These are phyloP conservation scores for Asterionellopsis glacialis DNA, from an alignment of 108 stramenopile genomes.

Conservation along the genomic window DNA sequence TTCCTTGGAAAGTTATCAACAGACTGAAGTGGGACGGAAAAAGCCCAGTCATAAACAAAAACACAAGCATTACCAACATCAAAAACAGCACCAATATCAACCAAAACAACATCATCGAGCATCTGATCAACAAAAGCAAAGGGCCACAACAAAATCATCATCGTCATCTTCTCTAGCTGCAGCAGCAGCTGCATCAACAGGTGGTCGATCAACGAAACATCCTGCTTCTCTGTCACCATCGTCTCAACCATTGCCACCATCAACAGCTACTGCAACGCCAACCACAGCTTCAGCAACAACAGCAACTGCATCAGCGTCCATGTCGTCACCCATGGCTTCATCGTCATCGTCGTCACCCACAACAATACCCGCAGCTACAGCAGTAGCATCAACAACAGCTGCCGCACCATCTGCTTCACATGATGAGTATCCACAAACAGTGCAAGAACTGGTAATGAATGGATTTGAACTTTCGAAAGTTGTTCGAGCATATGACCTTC, in stretches of 20 bases:
- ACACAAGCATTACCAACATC: constrained; percentile 8
- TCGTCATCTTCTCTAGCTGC: constrained; percentile 13
- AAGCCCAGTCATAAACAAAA: constrained; percentile 40
- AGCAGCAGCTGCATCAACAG: neutral
- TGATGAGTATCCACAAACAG: constrained; percentile 71
- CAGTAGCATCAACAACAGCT: constrained; percentile 15
- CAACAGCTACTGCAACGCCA: constrained; percentile 1
- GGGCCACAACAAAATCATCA: constrained; percentile 5
- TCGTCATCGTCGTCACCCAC: constrained; percentile 10
- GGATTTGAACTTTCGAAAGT: constrained; percentile 72
- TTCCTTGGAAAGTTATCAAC: constrained; percentile 8
- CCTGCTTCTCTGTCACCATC: neutral
- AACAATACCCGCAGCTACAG: constrained; percentile 8
- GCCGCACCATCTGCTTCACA: constrained; percentile 9
- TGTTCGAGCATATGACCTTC: constrained; percentile 66
- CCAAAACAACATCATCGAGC: neutral
- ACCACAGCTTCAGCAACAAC: constrained; percentile 19
- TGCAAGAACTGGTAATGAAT: constrained; percentile 85
- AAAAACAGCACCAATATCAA: neutral
- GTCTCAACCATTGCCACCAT: too few relatives aligned
- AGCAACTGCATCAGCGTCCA: constrained; percentile 19
- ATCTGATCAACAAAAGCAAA: constrained; percentile 11
- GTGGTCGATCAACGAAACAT: neutral
- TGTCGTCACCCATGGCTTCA: constrained; percentile 1
- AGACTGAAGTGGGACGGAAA: constrained; percentile 25